phyloP scores from a whole-genome alignment of 2,329 filamentous ascomycete genomes.

The Graphilbum sp. region DNA sequence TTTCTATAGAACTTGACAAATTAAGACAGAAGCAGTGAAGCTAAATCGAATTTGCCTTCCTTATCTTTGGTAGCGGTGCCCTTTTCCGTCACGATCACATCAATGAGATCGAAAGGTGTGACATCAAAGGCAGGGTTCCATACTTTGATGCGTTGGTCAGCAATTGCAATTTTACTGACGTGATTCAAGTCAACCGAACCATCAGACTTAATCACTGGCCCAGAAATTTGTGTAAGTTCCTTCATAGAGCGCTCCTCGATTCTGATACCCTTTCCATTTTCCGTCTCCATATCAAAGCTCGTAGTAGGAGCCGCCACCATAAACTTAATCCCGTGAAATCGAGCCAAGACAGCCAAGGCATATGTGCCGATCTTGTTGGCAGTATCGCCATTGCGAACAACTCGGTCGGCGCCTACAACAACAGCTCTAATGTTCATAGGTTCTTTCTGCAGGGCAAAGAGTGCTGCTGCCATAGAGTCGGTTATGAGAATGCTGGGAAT shows the following conservation, averaged over 20 bases:
- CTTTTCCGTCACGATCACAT: constrained; percentile 85
- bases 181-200: constrained; percentile 45
- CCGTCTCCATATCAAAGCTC: constrained; percentile 74
- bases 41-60: constrained; percentile 47
- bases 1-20: too few relatives aligned
- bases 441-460: constrained; percentile 50
- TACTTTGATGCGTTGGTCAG: constrained; percentile 60
- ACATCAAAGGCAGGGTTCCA: constrained; percentile 98
- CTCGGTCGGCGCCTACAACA: constrained; percentile 86
- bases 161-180: constrained; percentile 62
- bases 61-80: constrained; percentile 67
- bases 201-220: constrained; percentile 50
- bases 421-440: constrained; percentile 63
- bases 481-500: constrained; percentile 88
- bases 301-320: constrained; percentile 89
- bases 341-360: constrained; percentile 75
- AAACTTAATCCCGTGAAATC: constrained; percentile 80
- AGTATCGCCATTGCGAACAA: constrained; percentile 92
- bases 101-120: constrained; percentile 75
- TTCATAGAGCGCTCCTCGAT: constrained; percentile 75
- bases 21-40: too few relatives aligned
- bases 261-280: constrained; percentile 61
- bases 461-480: constrained; percentile 87
- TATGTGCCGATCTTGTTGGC: constrained; percentile 99
- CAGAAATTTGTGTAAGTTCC: constrained; percentile 74